Evolutionary conservation across 176 grass and related monocot species (phyloP).

Genomic region (Oryza punctata): DNA sequence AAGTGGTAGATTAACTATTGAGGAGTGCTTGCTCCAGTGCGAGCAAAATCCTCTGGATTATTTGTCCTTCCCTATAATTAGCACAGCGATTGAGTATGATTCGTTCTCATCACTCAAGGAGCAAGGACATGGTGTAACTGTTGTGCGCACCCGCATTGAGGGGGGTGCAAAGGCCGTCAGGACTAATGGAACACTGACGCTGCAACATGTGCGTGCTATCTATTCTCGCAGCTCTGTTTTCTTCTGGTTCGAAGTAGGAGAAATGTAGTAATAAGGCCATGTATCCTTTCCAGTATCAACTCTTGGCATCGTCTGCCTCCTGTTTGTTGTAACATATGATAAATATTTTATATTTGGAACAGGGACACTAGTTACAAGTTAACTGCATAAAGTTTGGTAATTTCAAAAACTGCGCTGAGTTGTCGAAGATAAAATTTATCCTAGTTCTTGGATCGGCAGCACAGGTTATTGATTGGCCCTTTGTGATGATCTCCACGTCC

Average conservation of each 20-base stretch:
- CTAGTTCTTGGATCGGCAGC: not conserved
- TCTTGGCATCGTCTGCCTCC: not conserved
- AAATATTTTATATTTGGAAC: not conserved
- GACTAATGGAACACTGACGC: slow-evolving; percentile 68
- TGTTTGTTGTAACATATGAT: slow-evolving; percentile 30
- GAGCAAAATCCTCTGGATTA: slow-evolving; percentile 92
- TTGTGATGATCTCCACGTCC: not conserved
- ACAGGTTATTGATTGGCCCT: slow-evolving; percentile 12
- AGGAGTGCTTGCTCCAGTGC: slow-evolving; percentile 89
- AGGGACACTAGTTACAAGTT: not conserved
- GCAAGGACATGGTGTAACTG: slow-evolving; percentile 64
- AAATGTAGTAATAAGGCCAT: slow-evolving; percentile 25
- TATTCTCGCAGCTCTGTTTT: slow-evolving; percentile 82
- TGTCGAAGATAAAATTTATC: not conserved
- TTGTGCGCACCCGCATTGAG: slow-evolving; percentile 85
- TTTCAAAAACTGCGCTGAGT: not conserved
- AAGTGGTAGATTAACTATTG: slow-evolving; percentile 73
- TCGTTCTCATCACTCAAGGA: slow-evolving; percentile 39
- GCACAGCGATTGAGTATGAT: slow-evolving; percentile 56
- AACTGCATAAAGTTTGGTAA: not conserved
- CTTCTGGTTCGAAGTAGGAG: slow-evolving; percentile 94
- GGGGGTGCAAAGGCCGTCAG: slow-evolving; percentile 82
- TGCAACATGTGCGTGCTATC: slow-evolving; percentile 85
- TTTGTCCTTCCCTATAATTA: slow-evolving; percentile 90
- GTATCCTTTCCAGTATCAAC: not conserved